These are phyloP conservation scores for Fagus sylvatica DNA, from an alignment of 306 rosid species.

Conservation along the genomic window DNA sequence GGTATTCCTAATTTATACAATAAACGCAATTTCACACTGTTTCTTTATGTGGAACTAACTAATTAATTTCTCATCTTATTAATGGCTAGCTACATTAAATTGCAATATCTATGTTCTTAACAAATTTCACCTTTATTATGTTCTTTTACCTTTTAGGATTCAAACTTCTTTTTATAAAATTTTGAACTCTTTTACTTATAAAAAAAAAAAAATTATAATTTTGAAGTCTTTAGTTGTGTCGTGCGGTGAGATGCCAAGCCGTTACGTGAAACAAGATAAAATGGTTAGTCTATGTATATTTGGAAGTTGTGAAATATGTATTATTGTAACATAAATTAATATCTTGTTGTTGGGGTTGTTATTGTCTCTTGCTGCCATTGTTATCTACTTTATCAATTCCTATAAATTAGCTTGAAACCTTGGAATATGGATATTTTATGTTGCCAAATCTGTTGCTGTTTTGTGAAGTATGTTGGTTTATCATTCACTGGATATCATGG, in stretches of 20 bases:
- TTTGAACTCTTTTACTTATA: no score
- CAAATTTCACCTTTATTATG: no score
- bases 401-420: background rate
- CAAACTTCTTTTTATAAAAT: no score
- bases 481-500: background rate
- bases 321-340: no score
- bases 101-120: no score
- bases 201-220: no score
- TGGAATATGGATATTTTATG: background rate
- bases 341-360: background rate
- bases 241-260: no score
- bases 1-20: constrained; percentile 48
- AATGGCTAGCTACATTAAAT: background rate
- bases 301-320: no score
- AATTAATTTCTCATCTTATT: background rate
- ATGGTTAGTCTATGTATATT: no score
- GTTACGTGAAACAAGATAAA: no score
- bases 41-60: background rate
- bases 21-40: background rate
- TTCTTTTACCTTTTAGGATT: no score
- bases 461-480: background rate
- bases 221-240: no score
- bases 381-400: background rate
- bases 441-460: background rate
- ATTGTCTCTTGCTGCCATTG: background rate